Evolutionary conservation across 1,139 yeast species (phyloP), one percentile per base, ranked within the genome.

Genomic region (Martiniozyma asiatica): DNA sequence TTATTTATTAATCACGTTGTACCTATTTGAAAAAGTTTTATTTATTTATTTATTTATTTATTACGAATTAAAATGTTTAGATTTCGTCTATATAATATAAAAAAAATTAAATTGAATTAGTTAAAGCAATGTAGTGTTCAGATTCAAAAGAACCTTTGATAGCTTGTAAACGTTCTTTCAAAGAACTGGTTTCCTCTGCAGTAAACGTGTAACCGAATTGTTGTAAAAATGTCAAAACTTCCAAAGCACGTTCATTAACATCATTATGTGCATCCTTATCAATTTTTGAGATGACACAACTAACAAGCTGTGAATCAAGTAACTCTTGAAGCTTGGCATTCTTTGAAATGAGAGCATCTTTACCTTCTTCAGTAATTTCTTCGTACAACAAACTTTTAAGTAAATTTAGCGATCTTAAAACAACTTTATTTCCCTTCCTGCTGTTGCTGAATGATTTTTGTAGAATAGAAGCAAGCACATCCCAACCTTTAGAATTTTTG

Each of bases 401-500:
- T 31, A 76, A 46, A 6, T 81, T 73, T 26, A 77, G 56, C 2
- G 64, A 50, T 51, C 85, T 63, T 36, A 76, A 53, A 35, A 65
- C 61, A 24, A 67, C 45, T 45, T 70, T 74, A 25, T 56, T 51
- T 27, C 36, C 34, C 24, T 65, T 43, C 45, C 68, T 74, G 26
- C 56, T 50, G 26, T 37, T 34, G n/a, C 36, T 24, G 6, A 31
- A 32, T 8, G 34, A 15, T 25, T 35, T 33, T 17, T 31, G 18
- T 9, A 50, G 22, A 7, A 44, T 25, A 3, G 37, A 35, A 0
- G 43, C 36, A 8, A 51, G 45, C 10, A 58, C 35, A 2, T 60
- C 55, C 79, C 93, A 77, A n/a, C 97, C 96, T 18, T 66, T 53
- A 8, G 56, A 44, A 24, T 59, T 52, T 26, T 61, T 68, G 46